Evolutionary conservation across 352 stramenopile species (phyloP).

Genomic region (Phytophthora constricta): DNA sequence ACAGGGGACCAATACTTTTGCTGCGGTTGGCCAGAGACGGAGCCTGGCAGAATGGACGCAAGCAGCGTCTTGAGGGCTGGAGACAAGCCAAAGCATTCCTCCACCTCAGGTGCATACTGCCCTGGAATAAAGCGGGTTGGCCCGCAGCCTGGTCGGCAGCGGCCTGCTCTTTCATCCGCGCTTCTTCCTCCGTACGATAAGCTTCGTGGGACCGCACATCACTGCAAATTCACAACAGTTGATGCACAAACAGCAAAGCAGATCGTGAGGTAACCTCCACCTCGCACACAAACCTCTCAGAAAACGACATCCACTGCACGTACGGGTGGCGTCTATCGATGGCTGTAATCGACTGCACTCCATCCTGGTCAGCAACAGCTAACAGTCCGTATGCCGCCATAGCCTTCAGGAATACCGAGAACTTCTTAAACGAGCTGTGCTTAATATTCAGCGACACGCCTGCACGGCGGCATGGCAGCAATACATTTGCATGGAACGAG

Average conservation of each 20-base stretch:
- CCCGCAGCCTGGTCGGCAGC: constrained; percentile 47
- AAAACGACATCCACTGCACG: constrained; percentile 25
- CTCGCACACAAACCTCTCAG: neutral
- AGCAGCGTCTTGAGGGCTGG: constrained; percentile 67
- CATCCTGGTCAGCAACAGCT: constrained; percentile 67
- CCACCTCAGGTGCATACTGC: constrained; percentile 66
- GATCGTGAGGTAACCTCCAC: constrained; percentile 7
- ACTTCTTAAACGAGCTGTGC: constrained; percentile 83
- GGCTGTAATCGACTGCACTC: constrained; percentile 79
- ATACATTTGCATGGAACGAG: constrained; percentile 70
- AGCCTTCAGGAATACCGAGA: constrained; percentile 71
- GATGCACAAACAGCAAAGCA: constrained; percentile 14
- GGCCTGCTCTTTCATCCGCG: constrained; percentile 51
- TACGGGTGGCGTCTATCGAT: constrained; percentile 76
- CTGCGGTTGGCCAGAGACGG: constrained; percentile 26
- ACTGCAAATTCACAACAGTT: constrained; percentile 29
- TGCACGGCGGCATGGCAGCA: constrained; percentile 68
- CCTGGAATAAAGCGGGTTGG: constrained; percentile 56
- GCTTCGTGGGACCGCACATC: constrained; percentile 62
- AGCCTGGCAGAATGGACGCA: constrained; percentile 27
- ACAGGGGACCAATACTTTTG: constrained; percentile 61
- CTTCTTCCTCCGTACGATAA: constrained; percentile 66
- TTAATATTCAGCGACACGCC: constrained; percentile 75
- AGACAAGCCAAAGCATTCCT: constrained; percentile 69
- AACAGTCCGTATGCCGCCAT: constrained; percentile 71